Conservation (phyloP, 441 rosid species). For the Eruca vesicaria region DNA sequence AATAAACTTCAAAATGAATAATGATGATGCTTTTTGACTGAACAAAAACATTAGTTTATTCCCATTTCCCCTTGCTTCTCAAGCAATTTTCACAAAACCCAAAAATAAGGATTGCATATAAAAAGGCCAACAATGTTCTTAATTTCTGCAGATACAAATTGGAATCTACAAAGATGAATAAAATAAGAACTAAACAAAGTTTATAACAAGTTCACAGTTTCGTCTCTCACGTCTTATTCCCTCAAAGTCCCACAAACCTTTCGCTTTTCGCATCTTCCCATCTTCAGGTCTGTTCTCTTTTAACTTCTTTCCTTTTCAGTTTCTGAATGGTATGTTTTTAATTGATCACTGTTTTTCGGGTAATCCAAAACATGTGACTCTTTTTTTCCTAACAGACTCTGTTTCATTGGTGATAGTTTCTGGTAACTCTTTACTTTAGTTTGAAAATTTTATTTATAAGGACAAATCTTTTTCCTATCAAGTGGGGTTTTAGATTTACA, state of each 20-base stretch:
- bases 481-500: constrained; percentile 2
- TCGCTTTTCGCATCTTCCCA: constrained; percentile 20
- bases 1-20: neutral
- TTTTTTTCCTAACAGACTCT: constrained; percentile 6
- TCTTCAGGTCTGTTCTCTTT: constrained; percentile 27
- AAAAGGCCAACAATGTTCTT: neutral
- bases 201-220: constrained; percentile 13
- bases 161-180: neutral
- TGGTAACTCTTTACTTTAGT: neutral
- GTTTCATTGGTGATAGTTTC: constrained; percentile 21
- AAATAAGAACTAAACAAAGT: constrained; percentile 3
- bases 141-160: constrained; percentile 3
- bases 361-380: constrained; percentile 24
- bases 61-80: constrained; percentile 35
- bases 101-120: constrained; percentile 11
- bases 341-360: constrained; percentile 1
- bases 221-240: constrained; percentile 31
- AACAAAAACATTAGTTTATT: constrained; percentile 23
- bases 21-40: constrained; percentile 23
- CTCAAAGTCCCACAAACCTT: constrained; percentile 1
- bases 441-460: neutral
- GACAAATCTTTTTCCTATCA: neutral
- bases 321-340: neutral
- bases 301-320: neutral
- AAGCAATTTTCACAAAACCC: constrained; percentile 25